Evolutionary conservation across 331 rosid genomes (phyloP), one percentile per base, ranked within the genome.

Genomic region (Phaseolus coccineus): DNA sequence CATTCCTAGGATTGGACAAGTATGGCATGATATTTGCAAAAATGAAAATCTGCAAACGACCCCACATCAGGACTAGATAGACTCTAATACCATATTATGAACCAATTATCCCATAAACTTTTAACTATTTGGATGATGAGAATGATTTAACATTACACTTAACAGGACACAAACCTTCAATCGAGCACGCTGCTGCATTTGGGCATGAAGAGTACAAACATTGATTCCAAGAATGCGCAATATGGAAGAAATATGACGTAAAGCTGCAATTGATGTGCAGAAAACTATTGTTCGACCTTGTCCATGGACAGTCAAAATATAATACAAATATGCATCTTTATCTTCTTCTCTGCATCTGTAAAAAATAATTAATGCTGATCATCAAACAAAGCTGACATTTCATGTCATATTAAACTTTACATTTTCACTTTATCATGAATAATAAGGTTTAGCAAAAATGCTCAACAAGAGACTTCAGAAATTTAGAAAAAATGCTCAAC

Each of bases 301-400:
- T 67, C 98, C 97, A 84, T 95, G 97, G 71, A 91, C 85, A 63
- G 93, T 85, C 83, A 93, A 81, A 68, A 95, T 87, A 85, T 95
- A 95, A 88, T 91, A 93, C 90, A 95, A 78, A 85, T 89, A 88
- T 40, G 99, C 96, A 79, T 95, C 98, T 84, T 95, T 95, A 62
- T 93, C 92, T 69, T 95, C 99, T 78, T 95, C 99, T 37, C 76
- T 91, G 98, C 99, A 95, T 84, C 99, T 95, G 94, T 76, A 82
- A 48, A 9, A 12, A 46, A 62, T 65, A 46, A 83, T 72, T 65
- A 79, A 11, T 59, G 57, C 19, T 46, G 10, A 73, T 53, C 56
- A 78, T 74, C 63, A 57, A 66, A 59, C 56, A 66, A 57, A 72
- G 57, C 50, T 13, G 37, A 42, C 63, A 76, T 57, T 77, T 62